Evolutionary conservation across 2,329 filamentous ascomycete genomes (phyloP).

Genomic region (Pestalotiopsis fici): DNA sequence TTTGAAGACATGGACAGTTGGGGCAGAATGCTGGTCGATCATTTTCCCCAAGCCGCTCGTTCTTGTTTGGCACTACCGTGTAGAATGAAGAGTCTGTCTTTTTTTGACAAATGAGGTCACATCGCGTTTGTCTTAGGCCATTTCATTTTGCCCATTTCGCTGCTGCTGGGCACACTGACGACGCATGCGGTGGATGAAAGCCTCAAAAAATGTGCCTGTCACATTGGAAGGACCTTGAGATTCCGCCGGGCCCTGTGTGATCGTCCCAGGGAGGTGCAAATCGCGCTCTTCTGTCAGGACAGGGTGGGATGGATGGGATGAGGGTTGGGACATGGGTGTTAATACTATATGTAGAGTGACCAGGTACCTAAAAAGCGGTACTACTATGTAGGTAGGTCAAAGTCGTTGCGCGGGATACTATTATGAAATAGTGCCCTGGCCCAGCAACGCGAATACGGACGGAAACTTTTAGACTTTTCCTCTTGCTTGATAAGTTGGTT

Average conservation of each 20-base stretch:
- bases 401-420: neutral
- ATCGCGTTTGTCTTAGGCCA: neutral
- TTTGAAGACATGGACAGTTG: neutral
- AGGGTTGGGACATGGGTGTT: neutral
- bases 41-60: neutral
- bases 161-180: neutral
- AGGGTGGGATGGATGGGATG: neutral
- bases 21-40: neutral
- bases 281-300: neutral
- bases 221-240: neutral
- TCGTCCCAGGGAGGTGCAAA: neutral
- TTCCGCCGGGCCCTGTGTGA: neutral
- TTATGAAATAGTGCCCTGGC: neutral
- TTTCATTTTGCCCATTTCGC: neutral
- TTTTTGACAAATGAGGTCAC: neutral
- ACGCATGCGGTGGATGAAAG: neutral
- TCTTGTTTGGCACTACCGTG: neutral
- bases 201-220: neutral
- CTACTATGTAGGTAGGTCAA: neutral
- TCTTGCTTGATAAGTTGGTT: neutral
- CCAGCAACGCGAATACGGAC: neutral
- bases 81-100: neutral
- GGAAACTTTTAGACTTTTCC: neutral
- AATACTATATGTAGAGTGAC: too few species aligned
- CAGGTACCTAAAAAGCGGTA: too few species aligned